Evolutionary conservation across 2,329 filamentous ascomycete species (phyloP), one percentile per base, ranked within the genome.

Genomic region (Pestalotiopsis sp.): DNA sequence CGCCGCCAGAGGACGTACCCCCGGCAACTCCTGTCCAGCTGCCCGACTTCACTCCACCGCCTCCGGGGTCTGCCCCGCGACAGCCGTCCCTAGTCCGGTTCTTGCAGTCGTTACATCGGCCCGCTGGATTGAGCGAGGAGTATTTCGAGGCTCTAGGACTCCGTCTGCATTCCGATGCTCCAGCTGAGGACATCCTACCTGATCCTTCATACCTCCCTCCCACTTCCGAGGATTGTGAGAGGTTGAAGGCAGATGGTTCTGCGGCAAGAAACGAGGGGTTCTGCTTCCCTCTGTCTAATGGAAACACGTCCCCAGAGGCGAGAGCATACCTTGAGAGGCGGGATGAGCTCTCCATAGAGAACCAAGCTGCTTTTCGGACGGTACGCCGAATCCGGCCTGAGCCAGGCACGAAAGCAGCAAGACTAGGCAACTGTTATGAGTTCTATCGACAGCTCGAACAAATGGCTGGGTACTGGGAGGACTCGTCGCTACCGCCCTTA

Each of bases 371-470:
- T 7, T 91, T 90, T 75, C 86, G 88, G 31, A 88, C 87, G 1
- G 85, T 91, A 67, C 85, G 88, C 27, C 85, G 89, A 59, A 80
- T 90, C n/a, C 82, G 84, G 5, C 80, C 86, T 0, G 83, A 84
- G 41, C 84, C 83, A 55, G 89, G 88, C 55, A 84, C 85, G 73
- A 79, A 83, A 60, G 81, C 85, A 45, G 83, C 85, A 38, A 85
- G 88, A 6, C 78, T 91, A 7, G 89, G 89, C 14, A 90, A 90
- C 72, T 85, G 87, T 4, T 91, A 90, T 72, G 89, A 91, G 77
- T 91, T 91, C 77, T 91, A 87, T 79, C 87, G 87, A 65, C 87
- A 88, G 72, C 81, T 91, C 23, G 89, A 91, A 73, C 76, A 83
- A 31, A 84, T 90, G 74, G 86, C 88, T 2, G 74, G 81, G 0